phyloP scores from a whole-genome alignment of 139 green algal species.

The Nannochloris sp. region DNA sequence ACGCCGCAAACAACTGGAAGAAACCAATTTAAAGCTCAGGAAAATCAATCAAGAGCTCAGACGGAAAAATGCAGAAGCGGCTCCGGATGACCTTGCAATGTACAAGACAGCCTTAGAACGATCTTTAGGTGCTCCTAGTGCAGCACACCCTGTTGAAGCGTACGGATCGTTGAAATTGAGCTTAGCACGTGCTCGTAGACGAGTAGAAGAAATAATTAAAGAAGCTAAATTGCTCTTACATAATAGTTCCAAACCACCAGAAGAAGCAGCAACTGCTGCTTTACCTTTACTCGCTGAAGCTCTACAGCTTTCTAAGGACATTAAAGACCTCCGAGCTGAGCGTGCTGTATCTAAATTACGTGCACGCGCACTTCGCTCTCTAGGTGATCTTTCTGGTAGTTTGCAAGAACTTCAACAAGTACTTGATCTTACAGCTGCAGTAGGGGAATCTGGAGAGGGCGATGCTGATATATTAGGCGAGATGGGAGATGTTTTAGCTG shows the following conservation, averaged over 20 bases:
- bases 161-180: slow-evolving; percentile 26
- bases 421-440: slow-evolving; percentile 17
- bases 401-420: slow-evolving; percentile 20
- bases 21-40: slow-evolving; percentile 30
- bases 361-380: background rate
- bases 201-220: slow-evolving; percentile 4
- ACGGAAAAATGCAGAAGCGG: background rate
- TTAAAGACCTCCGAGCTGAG: slow-evolving; percentile 26
- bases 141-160: slow-evolving; percentile 27
- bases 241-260: background rate
- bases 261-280: background rate
- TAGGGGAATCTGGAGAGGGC: slow-evolving; percentile 16
- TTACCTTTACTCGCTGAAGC: slow-evolving; percentile 9
- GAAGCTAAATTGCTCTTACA: background rate
- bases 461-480: slow-evolving; percentile 33
- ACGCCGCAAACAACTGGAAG: slow-evolving; percentile 27
- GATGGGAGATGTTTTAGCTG: slow-evolving; percentile 33
- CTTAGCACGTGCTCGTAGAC: slow-evolving; percentile 12
- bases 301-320: slow-evolving; percentile 11
- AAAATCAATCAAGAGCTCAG: slow-evolving; percentile 39
- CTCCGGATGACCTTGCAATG: no score
- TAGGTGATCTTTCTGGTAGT: slow-evolving; percentile 3
- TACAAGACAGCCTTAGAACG: slow-evolving; percentile 19
- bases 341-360: slow-evolving; percentile 18
- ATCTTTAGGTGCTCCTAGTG: slow-evolving; percentile 14